Evolutionary conservation across 2,329 filamentous ascomycete genomes (phyloP).

Genomic region (Botryotinia globosa): DNA sequence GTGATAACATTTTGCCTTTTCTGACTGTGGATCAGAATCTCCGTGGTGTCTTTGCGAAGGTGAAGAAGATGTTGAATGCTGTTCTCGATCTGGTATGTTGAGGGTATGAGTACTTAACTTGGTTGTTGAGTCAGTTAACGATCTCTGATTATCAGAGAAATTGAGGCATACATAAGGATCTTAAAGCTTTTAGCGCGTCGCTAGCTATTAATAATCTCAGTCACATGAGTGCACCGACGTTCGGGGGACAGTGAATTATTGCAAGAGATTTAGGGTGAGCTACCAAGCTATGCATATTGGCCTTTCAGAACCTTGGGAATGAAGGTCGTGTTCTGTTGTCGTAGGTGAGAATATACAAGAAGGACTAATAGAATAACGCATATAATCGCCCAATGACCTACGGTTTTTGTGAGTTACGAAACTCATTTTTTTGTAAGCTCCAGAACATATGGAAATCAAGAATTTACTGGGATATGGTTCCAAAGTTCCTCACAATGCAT

Average conservation of each 20-base stretch:
- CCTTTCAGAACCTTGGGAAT: fast-evolving
- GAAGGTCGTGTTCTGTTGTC: no score
- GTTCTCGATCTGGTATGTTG: neutral
- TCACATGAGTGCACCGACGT: neutral
- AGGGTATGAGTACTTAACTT: neutral
- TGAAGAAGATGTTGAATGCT: neutral
- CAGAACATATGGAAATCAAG: neutral
- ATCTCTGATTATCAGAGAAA: neutral
- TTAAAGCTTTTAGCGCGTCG: neutral
- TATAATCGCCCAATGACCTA: neutral
- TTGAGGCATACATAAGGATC: neutral
- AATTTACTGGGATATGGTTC: no score
- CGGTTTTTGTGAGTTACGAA: neutral
- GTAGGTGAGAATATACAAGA: no score
- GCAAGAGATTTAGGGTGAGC: neutral
- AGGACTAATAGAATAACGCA: fast-evolving
- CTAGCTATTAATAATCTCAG: neutral
- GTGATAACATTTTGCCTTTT: neutral
- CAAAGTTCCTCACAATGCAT: no score
- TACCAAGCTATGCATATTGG: neutral
- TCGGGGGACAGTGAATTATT: neutral
- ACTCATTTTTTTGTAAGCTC: neutral
- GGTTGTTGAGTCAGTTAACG: neutral
- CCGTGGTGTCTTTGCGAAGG: neutral
- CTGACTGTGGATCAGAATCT: neutral